phyloP scores from a whole-genome alignment of 257 asterid species.

The Ligustrum vulgare region DNA sequence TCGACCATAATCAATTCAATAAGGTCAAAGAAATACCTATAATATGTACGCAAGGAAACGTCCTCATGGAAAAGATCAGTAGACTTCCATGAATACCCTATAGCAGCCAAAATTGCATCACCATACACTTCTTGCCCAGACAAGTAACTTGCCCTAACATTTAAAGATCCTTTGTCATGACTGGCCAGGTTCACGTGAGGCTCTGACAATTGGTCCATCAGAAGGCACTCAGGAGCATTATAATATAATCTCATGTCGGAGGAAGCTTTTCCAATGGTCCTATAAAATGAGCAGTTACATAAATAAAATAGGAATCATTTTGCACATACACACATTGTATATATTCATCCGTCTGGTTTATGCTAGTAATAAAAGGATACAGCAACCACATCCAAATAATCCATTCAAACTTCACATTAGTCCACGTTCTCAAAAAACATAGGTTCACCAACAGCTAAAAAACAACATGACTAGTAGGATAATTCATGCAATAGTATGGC shows the following conservation, averaged over 20 bases:
- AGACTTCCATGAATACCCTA: conserved; percentile 84
- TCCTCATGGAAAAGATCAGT: conserved; percentile 60
- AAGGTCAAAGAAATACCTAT: conserved; percentile 51
- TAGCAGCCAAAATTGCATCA: conserved; percentile 85
- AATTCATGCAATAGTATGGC: background rate
- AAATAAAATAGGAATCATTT: background rate
- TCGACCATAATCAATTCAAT: background rate
- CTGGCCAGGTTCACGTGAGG: conserved; percentile 30
- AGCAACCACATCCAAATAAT: background rate
- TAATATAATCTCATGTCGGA: conserved; percentile 85
- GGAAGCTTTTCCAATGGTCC: conserved; percentile 84
- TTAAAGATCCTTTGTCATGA: conserved; percentile 49
- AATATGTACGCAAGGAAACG: conserved; percentile 59
- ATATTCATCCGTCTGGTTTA: background rate
- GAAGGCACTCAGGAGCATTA: conserved; percentile 46
- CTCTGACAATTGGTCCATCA: conserved; percentile 30
- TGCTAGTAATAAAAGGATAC: background rate
- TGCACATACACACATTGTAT: background rate
- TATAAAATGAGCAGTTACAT: conserved; percentile 32
- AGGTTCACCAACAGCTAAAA: background rate
- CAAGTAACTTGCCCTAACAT: conserved; percentile 75
- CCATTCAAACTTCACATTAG: background rate
- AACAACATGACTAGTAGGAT: background rate
- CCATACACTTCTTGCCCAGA: conserved; percentile 72
- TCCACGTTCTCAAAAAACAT: background rate